These are phyloP conservation scores for Lactarius hengduanensis DNA, from an alignment of 768 basidiomycete genomes.

Conservation along the genomic window DNA sequence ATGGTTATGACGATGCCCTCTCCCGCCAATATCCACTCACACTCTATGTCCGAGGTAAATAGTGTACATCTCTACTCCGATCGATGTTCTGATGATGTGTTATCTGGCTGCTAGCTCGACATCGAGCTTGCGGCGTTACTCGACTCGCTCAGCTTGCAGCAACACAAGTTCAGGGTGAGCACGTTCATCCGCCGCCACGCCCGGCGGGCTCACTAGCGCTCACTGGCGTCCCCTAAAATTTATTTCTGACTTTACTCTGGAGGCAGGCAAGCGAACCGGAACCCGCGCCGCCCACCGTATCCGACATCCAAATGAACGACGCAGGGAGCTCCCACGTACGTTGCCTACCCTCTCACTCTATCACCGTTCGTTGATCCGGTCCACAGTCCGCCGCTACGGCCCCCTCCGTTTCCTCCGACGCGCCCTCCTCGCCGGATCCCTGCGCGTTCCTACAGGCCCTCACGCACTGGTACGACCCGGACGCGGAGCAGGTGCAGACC, in stretches of 20 bases:
- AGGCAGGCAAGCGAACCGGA: slow-evolving; percentile 28
- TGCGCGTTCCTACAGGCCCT: slow-evolving; percentile 37
- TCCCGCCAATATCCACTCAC: slow-evolving; percentile 16
- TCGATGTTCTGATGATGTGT: slow-evolving; percentile 2
- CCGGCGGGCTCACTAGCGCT: background rate
- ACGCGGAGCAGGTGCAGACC: slow-evolving; percentile 42
- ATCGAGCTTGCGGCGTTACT: slow-evolving; percentile 25
- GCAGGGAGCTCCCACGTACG: slow-evolving; percentile 26
- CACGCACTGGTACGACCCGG: slow-evolving; percentile 31
- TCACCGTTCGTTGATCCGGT: background rate
- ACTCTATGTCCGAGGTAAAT: slow-evolving; percentile 24
- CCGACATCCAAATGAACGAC: slow-evolving; percentile 30
- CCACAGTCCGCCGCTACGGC: slow-evolving; percentile 26
- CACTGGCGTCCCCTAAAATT: too few relatives aligned
- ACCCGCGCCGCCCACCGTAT: slow-evolving; percentile 5
- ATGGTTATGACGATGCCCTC: slow-evolving; percentile 27
- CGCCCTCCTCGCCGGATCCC: slow-evolving; percentile 10
- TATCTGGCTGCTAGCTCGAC: slow-evolving; percentile 21
- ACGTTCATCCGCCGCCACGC: background rate
- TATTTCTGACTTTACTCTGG: slow-evolving; percentile 23
- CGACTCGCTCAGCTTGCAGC: slow-evolving; percentile 27
- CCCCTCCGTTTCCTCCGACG: slow-evolving; percentile 30
- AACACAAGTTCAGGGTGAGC: slow-evolving; percentile 25
- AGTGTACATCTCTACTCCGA: background rate
- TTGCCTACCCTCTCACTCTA: background rate